Evolutionary conservation across 1,284 basidiomycete genomes (phyloP).

Genomic region (Lignosus rhinocerotis): DNA sequence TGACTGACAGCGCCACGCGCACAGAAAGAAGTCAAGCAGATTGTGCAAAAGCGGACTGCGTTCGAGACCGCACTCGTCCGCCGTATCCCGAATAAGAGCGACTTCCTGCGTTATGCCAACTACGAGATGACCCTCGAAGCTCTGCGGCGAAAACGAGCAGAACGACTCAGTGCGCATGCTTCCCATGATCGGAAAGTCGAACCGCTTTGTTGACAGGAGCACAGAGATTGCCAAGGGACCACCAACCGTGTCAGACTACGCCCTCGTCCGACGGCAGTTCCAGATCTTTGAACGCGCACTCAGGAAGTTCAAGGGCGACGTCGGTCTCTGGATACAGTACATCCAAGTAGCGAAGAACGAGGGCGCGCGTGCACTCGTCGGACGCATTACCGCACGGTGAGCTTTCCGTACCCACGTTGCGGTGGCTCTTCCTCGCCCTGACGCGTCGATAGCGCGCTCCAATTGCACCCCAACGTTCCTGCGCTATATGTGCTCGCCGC

Average conservation of each 20-base stretch:
- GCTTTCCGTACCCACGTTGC: slow-evolving; percentile 21
- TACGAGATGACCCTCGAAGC: slow-evolving; percentile 92
- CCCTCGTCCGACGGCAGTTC: slow-evolving; percentile 80
- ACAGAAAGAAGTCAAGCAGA: slow-evolving; percentile 80
- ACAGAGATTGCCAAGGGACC: slow-evolving; percentile 26
- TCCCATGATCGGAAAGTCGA: not conserved
- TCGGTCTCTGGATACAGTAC: slow-evolving; percentile 88
- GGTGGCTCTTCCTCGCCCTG: not conserved
- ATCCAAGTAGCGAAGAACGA: slow-evolving; percentile 82
- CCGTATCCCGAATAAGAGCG: slow-evolving; percentile 80
- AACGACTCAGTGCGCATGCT: slow-evolving; percentile 64
- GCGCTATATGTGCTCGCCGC: slow-evolving; percentile 87
- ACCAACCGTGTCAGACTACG: slow-evolving; percentile 77
- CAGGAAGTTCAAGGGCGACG: slow-evolving; percentile 85
- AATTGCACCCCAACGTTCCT: slow-evolving; percentile 81
- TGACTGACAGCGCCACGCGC: slow-evolving; percentile 16
- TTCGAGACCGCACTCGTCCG: slow-evolving; percentile 87
- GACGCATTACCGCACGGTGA: slow-evolving; percentile 74
- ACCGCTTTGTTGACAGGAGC: not conserved
- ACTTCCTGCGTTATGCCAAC: slow-evolving; percentile 89
- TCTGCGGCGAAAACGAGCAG: slow-evolving; percentile 72
- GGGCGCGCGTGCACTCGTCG: slow-evolving; percentile 80
- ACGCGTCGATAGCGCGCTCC: slow-evolving; percentile 62
- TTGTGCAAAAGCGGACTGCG: slow-evolving; percentile 82
- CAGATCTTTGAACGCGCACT: slow-evolving; percentile 91